Percentiles rank a stretch among this genome's conserved stretches.
phyloP scores from a whole-genome alignment of 352 stramenopile genomes.

The Phytophthora ohioensis region DNA sequence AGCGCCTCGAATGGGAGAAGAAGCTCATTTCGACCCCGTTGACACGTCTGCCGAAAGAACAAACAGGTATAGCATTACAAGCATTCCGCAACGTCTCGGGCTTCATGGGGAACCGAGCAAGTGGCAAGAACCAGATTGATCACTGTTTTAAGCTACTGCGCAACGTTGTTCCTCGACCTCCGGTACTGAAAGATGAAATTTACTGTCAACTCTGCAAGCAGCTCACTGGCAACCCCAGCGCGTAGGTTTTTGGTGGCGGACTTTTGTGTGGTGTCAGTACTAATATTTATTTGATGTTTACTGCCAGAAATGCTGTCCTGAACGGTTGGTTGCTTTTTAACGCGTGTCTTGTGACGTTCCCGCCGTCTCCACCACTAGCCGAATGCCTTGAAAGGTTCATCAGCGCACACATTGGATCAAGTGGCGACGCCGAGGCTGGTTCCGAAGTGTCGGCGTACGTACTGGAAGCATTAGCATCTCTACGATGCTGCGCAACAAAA shows the following conservation, averaged over 20 bases:
- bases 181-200: slow-evolving; percentile 78
- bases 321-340: slow-evolving; percentile 81
- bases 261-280: not conserved
- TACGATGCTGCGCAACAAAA: slow-evolving; percentile 49
- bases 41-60: slow-evolving; percentile 53
- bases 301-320: slow-evolving; percentile 49
- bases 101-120: slow-evolving; percentile 80
- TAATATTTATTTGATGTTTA: slow-evolving; percentile 13
- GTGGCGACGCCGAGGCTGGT: slow-evolving; percentile 18
- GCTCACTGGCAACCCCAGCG: slow-evolving; percentile 67
- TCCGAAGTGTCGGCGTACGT: slow-evolving; percentile 54
- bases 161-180: slow-evolving; percentile 63
- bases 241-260: slow-evolving; percentile 27
- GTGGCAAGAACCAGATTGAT: slow-evolving; percentile 65
- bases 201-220: slow-evolving; percentile 88
- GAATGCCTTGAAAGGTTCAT: slow-evolving; percentile 68
- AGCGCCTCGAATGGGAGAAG: slow-evolving; percentile 70
- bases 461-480: slow-evolving; percentile 45
- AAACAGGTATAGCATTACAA: slow-evolving; percentile 64
- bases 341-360: slow-evolving; percentile 70
- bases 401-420: slow-evolving; percentile 41
- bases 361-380: slow-evolving; percentile 54
- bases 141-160: slow-evolving; percentile 81
- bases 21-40: slow-evolving; percentile 62
- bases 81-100: slow-evolving; percentile 80